phyloP scores from a whole-genome alignment of 148 eudicot species.

The Agrostemma githago region DNA sequence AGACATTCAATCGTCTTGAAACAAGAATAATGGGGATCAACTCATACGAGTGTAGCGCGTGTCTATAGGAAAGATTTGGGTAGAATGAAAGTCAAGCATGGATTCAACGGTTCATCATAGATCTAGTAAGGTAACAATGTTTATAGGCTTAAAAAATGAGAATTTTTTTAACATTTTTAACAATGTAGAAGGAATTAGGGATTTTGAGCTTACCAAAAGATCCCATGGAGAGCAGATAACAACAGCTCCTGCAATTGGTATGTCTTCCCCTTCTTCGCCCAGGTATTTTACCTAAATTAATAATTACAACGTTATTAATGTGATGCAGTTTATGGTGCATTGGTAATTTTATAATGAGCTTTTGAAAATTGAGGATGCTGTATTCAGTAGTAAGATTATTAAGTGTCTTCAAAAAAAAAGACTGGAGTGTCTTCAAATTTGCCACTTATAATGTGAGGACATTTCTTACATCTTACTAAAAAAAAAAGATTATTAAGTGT shows the following conservation, averaged over 20 bases:
- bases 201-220: constrained; percentile 65
- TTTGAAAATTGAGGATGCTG: background rate
- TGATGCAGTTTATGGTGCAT: background rate
- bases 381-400: background rate
- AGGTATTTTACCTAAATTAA: constrained; percentile 74
- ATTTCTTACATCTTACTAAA: no score
- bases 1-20: constrained; percentile 1
- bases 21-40: background rate
- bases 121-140: background rate
- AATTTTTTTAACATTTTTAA: background rate
- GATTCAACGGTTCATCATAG: background rate
- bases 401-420: background rate
- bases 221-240: constrained; percentile 96
- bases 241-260: constrained; percentile 83
- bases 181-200: background rate
- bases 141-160: background rate
- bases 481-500: background rate
- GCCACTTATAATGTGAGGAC: no score
- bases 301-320: background rate
- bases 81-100: background rate
- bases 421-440: no score
- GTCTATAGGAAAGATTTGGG: background rate
- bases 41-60: background rate
- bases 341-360: background rate
- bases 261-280: constrained; percentile 86